Percentiles rank a stretch among this genome's conserved stretches.
phyloP scores from a whole-genome alignment of 129 eudicot species.

The Flaveria linearis region DNA sequence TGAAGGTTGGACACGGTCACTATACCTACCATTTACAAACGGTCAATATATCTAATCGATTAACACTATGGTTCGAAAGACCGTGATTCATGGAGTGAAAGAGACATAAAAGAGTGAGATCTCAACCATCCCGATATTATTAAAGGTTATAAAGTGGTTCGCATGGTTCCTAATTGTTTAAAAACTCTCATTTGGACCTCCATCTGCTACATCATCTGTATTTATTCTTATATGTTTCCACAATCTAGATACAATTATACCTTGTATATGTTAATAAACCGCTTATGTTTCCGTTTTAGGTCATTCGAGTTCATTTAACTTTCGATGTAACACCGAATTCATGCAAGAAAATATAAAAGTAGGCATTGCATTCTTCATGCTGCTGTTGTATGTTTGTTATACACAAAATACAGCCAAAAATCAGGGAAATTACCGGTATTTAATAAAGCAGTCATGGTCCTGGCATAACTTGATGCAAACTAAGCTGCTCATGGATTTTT shows the following conservation, averaged over 20 bases:
- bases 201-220: neutral
- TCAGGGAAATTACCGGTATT: constrained; percentile 12
- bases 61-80: neutral
- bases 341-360: neutral
- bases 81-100: neutral
- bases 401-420: constrained; percentile 24
- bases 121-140: neutral
- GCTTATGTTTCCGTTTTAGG: constrained; percentile 4
- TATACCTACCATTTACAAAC: too few species aligned
- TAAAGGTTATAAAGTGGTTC: neutral
- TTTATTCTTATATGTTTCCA: neutral
- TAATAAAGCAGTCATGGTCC: constrained; percentile 32
- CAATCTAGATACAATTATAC: neutral
- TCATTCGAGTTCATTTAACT: neutral
- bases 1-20: too few species aligned
- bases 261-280: neutral
- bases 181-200: neutral
- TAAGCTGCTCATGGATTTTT: constrained; percentile 73
- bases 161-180: neutral
- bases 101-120: neutral
- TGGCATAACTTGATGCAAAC: constrained; percentile 44
- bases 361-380: constrained; percentile 24
- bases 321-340: neutral
- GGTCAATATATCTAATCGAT: too few species aligned
- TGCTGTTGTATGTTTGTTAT: constrained; percentile 15